Percentiles rank a stretch among this genome's conserved stretches.
Conservation (phyloP, 768 basidiomycete genomes). For the Termitomyces sp. region DNA sequence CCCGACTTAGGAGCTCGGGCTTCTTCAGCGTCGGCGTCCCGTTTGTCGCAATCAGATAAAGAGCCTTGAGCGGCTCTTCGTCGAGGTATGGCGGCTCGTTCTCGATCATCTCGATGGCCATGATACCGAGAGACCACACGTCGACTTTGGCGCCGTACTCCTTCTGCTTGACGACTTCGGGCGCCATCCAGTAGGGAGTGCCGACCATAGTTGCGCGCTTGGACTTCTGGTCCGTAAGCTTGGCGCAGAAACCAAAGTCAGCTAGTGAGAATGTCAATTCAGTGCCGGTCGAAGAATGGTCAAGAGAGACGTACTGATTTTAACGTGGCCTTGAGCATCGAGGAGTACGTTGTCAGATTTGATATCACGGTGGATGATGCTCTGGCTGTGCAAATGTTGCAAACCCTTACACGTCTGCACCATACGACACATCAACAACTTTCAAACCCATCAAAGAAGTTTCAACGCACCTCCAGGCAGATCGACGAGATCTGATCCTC, state of each 20-base stretch:
- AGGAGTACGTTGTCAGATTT: constrained; percentile 95
- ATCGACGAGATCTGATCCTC: constrained; percentile 96
- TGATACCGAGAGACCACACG: constrained; percentile 95
- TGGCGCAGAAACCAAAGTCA: constrained; percentile 96
- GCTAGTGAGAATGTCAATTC: constrained; percentile 39
- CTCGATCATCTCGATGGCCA: constrained; percentile 99
- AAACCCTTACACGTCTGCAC: constrained; percentile 90
- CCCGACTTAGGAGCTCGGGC: constrained; percentile 85
- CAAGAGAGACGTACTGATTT: constrained; percentile 77
- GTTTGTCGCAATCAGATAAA: constrained; percentile 96
- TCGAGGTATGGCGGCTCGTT: constrained; percentile 95
- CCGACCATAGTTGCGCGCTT: constrained; percentile 99
- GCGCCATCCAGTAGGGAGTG: constrained; percentile 98
- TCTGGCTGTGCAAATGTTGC: constrained; percentile 87
- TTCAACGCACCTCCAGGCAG: constrained; percentile 70
- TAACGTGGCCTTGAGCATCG: constrained; percentile 88
- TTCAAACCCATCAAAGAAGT: too few species aligned
- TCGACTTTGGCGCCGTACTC: constrained; percentile 97
- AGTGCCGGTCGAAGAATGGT: neutral
- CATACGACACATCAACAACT: neutral
- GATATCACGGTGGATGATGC: constrained; percentile 96
- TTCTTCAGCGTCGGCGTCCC: constrained; percentile 98
- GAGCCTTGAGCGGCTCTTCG: constrained; percentile 90
- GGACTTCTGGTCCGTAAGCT: constrained; percentile 92
- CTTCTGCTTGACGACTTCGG: constrained; percentile 97